Evolutionary conservation across 495 filamentous ascomycete genomes (phyloP).

Genomic region (Umbilicaria muhlenbergii): DNA sequence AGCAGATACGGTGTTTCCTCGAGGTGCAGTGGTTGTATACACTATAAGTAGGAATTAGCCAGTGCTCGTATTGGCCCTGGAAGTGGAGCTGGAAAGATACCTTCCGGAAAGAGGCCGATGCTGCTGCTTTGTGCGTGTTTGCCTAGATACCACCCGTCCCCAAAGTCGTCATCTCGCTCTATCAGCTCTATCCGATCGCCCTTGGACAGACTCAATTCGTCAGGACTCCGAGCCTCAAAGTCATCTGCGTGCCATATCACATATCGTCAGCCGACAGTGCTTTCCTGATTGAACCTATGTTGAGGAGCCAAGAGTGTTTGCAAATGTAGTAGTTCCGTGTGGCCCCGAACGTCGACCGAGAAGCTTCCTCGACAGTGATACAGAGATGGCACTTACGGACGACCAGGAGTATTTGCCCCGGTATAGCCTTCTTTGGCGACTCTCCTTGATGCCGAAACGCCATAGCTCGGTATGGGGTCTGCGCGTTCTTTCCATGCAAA

Average conservation of each 20-base stretch:
- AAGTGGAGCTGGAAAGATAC: constrained; percentile 28
- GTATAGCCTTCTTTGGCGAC: constrained; percentile 32
- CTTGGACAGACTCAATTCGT: constrained; percentile 78
- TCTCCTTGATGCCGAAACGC: constrained; percentile 23
- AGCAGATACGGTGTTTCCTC: constrained; percentile 10
- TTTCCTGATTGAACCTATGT: no score
- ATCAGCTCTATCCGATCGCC: constrained; percentile 84
- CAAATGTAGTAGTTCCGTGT: no score
- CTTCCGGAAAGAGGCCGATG: constrained; percentile 81
- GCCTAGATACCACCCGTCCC: constrained; percentile 94
- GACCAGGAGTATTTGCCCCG: constrained; percentile 57
- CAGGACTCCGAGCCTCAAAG: constrained; percentile 75
- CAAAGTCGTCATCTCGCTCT: constrained; percentile 93
- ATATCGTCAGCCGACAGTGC: no score
- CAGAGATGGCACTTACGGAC: constrained; percentile 46
- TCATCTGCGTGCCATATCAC: constrained; percentile 37
- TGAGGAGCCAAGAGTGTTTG: no score
- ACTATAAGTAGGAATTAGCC: constrained; percentile 1
- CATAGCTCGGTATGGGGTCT: constrained; percentile 18
- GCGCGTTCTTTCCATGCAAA: no score
- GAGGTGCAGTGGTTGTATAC: constrained; percentile 20
- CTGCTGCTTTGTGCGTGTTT: constrained; percentile 57
- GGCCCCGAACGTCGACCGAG: no score
- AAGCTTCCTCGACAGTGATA: no score
- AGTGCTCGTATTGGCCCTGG: neutral